Evolutionary conservation across 108 stramenopile genomes (phyloP).

Genomic region (Pseudonitzschia multistriata): DNA sequence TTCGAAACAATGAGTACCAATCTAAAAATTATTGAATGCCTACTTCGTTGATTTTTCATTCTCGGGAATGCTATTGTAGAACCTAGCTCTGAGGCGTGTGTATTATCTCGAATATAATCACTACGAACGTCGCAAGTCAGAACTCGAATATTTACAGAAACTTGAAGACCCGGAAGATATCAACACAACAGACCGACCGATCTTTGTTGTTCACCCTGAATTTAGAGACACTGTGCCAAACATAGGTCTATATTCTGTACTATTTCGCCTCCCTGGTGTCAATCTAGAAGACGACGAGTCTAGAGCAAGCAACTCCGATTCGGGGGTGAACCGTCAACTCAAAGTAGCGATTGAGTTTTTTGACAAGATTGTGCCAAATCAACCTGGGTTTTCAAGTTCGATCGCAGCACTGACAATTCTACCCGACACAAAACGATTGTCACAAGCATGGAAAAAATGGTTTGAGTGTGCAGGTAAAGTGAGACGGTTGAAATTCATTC

Average conservation of each 20-base stretch:
- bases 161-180: conserved; percentile 16
- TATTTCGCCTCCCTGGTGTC: conserved; percentile 30
- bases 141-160: conserved; percentile 27
- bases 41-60: no score
- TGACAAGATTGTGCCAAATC: conserved; percentile 83
- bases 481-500: conserved; percentile 71
- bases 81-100: conserved; percentile 70
- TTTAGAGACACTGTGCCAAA: conserved; percentile 78
- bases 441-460: conserved; percentile 80
- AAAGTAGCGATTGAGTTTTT: conserved; percentile 68
- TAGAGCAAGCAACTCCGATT: conserved; percentile 31
- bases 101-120: conserved; percentile 80
- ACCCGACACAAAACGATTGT: conserved; percentile 58
- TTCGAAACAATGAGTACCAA: no score
- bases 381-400: conserved; percentile 74
- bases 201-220: conserved; percentile 84
- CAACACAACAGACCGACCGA: conserved; percentile 19
- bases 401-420: conserved; percentile 85
- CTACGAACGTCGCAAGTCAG: conserved; percentile 55
- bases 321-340: conserved; percentile 50
- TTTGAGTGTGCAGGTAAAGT: conserved; percentile 64
- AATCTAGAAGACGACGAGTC: not conserved
- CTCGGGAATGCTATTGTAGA: no score
- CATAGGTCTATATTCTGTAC: conserved; percentile 72
- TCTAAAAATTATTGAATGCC: no score